Percentiles rank a stretch among this genome's conserved stretches.
phyloP scores from a whole-genome alignment of 192 early-diverging fungal species.

The Coemansia sp. region DNA sequence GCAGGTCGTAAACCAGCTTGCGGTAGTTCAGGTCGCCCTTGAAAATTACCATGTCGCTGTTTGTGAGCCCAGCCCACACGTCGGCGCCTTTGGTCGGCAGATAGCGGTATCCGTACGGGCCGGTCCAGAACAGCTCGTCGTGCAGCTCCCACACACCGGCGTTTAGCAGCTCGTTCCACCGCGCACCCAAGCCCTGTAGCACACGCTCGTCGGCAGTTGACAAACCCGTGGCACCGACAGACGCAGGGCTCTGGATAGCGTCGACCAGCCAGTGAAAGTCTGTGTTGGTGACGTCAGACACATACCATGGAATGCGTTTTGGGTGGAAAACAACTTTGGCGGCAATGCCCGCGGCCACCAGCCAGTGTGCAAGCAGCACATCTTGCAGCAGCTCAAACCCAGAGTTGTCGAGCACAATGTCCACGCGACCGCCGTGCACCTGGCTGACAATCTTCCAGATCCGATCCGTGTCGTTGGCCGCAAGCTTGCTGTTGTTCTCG shows the following conservation, averaged over 20 bases:
- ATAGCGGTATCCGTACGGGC: slow-evolving; percentile 78
- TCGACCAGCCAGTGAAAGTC: slow-evolving; percentile 75
- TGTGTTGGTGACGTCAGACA: slow-evolving; percentile 81
- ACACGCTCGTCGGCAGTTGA: slow-evolving; percentile 34
- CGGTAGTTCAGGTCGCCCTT: slow-evolving; percentile 98
- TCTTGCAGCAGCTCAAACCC: slow-evolving; percentile 93
- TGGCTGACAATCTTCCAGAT: slow-evolving; percentile 61
- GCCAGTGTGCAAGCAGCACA: slow-evolving; percentile 81
- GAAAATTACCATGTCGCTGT: slow-evolving; percentile 75
- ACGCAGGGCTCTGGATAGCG: slow-evolving; percentile 20
- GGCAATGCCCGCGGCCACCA: slow-evolving; percentile 68
- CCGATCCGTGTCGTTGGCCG: slow-evolving; percentile 70
- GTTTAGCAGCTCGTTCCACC: slow-evolving; percentile 69
- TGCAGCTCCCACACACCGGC: slow-evolving; percentile 66
- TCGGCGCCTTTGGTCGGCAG: slow-evolving; percentile 66
- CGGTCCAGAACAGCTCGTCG: slow-evolving; percentile 84
- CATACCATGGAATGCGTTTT: slow-evolving; percentile 95
- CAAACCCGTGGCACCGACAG: slow-evolving; percentile 23
- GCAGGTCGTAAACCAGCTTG: slow-evolving; percentile 89
- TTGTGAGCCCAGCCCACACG: slow-evolving; percentile 59
- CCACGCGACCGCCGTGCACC: slow-evolving; percentile 63
- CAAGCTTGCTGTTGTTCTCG: slow-evolving; percentile 58
- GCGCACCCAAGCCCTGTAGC: slow-evolving; percentile 56
- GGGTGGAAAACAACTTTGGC: slow-evolving; percentile 74
- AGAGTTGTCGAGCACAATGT: slow-evolving; percentile 89